Evolutionary conservation across 1,284 basidiomycete genomes (phyloP).

Genomic region (Cutaneotrichosporon arboriforme): DNA sequence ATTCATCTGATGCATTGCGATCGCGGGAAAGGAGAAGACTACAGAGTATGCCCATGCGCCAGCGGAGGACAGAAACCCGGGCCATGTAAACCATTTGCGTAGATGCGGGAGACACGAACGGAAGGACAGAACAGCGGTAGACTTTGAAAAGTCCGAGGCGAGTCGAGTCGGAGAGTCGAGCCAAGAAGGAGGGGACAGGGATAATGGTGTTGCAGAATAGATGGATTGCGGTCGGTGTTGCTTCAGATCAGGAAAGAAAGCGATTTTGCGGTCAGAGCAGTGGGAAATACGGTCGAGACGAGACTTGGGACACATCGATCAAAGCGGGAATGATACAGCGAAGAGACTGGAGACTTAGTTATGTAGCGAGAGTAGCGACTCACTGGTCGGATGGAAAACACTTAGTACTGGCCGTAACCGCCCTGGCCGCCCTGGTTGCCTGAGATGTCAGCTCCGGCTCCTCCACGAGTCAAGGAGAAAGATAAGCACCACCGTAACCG

Average conservation of each 20-base stretch:
- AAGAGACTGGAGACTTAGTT: neutral
- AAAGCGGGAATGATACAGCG: slow-evolving; percentile 7
- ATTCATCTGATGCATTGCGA: slow-evolving; percentile 9
- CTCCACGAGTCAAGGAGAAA: neutral
- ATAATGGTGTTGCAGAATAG: neutral
- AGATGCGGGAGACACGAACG: neutral
- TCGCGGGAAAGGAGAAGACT: slow-evolving; percentile 3
- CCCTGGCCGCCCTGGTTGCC: slow-evolving; percentile 28
- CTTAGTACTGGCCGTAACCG: slow-evolving; percentile 37
- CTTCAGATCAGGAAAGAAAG: slow-evolving; percentile 4
- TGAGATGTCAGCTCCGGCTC: slow-evolving; percentile 10
- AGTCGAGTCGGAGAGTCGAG: neutral
- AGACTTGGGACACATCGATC: slow-evolving; percentile 3
- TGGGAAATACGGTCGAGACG: slow-evolving; percentile 1
- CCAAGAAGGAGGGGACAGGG: neutral
- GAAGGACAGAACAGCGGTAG: neutral
- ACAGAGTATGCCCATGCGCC: slow-evolving; percentile 4
- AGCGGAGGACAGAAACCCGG: neutral
- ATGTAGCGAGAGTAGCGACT: neutral
- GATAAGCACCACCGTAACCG: slow-evolving; percentile 22
- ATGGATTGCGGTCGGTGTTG: slow-evolving; percentile 3
- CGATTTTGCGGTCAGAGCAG: neutral
- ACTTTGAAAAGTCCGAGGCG: neutral
- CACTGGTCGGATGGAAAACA: slow-evolving; percentile 6
- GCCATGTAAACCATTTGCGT: too few species aligned